Conservation (phyloP, 306 rosid species). For the Vigna radiata region DNA sequence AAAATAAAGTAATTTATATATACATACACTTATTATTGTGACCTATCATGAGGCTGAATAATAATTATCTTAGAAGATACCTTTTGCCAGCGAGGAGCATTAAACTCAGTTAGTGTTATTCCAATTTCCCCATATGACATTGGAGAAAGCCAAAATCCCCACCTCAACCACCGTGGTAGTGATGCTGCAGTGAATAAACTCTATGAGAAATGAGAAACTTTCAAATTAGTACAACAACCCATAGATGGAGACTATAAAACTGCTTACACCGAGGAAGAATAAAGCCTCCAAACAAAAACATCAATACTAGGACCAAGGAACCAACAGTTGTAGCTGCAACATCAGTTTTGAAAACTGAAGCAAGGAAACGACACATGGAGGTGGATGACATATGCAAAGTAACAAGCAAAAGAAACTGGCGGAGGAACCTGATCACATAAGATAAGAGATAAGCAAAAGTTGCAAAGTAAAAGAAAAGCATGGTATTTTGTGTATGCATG, state of each 20-base stretch:
- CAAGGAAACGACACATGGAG: slow-evolving; percentile 63
- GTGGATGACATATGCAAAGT: slow-evolving; percentile 63
- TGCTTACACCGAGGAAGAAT: slow-evolving; percentile 63
- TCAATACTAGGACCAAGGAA: slow-evolving; percentile 48
- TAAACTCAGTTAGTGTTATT: slow-evolving; percentile 63
- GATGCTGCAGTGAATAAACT: slow-evolving; percentile 58
- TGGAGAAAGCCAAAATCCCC: slow-evolving; percentile 74
- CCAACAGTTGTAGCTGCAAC: slow-evolving; percentile 62
- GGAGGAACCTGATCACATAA: slow-evolving; percentile 55
- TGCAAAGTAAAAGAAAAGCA: slow-evolving; percentile 12
- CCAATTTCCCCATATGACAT: slow-evolving; percentile 69
- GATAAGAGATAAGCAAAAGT: slow-evolving; percentile 38
- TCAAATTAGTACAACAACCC: slow-evolving; percentile 9
- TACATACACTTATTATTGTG: neutral
- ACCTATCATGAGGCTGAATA: slow-evolving; percentile 17
- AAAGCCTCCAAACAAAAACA: slow-evolving; percentile 73
- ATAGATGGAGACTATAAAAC: neutral
- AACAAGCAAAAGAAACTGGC: slow-evolving; percentile 59
- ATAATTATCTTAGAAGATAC: slow-evolving; percentile 42
- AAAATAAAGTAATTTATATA: slow-evolving; percentile 5
- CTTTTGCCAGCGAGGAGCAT: slow-evolving; percentile 71
- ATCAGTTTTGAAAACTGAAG: slow-evolving; percentile 60
- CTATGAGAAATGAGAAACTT: slow-evolving; percentile 37
- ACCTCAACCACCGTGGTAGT: slow-evolving; percentile 63
- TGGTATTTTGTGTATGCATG: neutral